Base-by-base conservation (phyloP, 2,329 filamentous ascomycete genomes). In the Penicillium sp. region DNA sequence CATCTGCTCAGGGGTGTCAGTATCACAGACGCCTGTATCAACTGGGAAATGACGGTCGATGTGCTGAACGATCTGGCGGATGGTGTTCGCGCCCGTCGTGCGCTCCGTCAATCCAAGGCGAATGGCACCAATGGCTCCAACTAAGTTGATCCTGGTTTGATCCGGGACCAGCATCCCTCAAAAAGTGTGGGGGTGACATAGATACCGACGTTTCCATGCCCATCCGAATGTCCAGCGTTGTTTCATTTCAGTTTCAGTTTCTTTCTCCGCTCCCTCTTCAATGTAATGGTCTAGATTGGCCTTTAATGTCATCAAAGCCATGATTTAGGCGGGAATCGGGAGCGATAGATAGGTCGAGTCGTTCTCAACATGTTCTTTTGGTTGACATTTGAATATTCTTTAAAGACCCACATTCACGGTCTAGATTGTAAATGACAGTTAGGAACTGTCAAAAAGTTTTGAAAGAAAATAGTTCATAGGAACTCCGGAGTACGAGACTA, bases 21-120 rank as follows among this genome's bases (percentile, higher is more conserved):
- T 66, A 95, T 95, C 68, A 95, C 89, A 1, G 89, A 95, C 65
- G 90, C 89, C 39, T 98, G 90, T 71, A 95, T 98, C 61, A 74
- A 85, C 73, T 95, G 90, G 90, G 85, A 94, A 10, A 75, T 73
- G 36, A 95, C 89, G 1, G 79, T 92, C 28, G 70, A 76, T 1
- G 85, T 92, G 1, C 75, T 96, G 15, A 84, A 95, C 65, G 77
- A 90, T 53, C 76, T 96, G 18, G 89, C 92, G 4, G 79, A 80
- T n/a, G 85, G 86, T 23, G 83, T 96, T 35, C 78, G 85, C 35
- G 76, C 78, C 47, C 79, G 90, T 54, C 79, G 92, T 55, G 71
- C 78, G 54, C 48, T 57, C 34, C 56, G 53, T 12, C 52, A 54
- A 13, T 48, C 56, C 28, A 55, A 58, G 35, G 39, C 56, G 31